Percentiles rank a stretch among this genome's conserved stretches.
Conservation (phyloP, 208 protist genomes). For the Leishmania arabica region DNA sequence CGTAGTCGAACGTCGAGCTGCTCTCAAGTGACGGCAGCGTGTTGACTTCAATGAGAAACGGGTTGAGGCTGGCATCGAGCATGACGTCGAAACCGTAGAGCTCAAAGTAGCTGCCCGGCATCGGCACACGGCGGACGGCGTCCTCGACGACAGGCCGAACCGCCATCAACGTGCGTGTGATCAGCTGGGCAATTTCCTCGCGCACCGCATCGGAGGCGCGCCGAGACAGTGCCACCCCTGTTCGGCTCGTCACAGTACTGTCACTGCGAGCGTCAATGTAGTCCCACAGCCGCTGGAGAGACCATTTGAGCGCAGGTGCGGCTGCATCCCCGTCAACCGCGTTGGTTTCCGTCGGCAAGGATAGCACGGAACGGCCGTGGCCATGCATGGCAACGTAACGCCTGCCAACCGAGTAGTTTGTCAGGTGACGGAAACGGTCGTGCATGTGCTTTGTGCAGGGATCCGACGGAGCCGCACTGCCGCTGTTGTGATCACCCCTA, state of each 20-base stretch:
- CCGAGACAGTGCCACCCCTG: neutral
- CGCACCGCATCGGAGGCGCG: slow-evolving; percentile 47
- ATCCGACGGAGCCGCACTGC: neutral
- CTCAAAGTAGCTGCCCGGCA: slow-evolving; percentile 80
- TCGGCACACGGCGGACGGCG: slow-evolving; percentile 21
- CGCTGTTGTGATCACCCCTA: neutral
- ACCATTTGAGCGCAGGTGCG: slow-evolving; percentile 67
- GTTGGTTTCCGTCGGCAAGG: neutral
- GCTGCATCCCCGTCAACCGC: neutral
- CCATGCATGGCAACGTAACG: slow-evolving; percentile 35
- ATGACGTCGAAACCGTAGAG: slow-evolving; percentile 94
- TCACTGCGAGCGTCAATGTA: slow-evolving; percentile 42
- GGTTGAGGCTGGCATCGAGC: slow-evolving; percentile 72
- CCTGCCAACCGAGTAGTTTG: slow-evolving; percentile 92
- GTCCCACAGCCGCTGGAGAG: slow-evolving; percentile 59
- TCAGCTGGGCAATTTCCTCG: slow-evolving; percentile 66
- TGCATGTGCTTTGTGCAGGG: neutral
- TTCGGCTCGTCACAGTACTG: neutral
- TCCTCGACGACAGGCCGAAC: slow-evolving; percentile 42
- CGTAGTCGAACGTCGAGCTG: slow-evolving; percentile 86
- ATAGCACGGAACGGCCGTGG: neutral
- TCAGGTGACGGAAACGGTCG: slow-evolving; percentile 87
- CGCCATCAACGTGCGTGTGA: slow-evolving; percentile 74
- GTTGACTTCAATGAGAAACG: slow-evolving; percentile 92
- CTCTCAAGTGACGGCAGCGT: slow-evolving; percentile 91